Evolutionary conservation across 2,329 filamentous ascomycete species (phyloP).

Genomic region (Fusarium proliferatum): DNA sequence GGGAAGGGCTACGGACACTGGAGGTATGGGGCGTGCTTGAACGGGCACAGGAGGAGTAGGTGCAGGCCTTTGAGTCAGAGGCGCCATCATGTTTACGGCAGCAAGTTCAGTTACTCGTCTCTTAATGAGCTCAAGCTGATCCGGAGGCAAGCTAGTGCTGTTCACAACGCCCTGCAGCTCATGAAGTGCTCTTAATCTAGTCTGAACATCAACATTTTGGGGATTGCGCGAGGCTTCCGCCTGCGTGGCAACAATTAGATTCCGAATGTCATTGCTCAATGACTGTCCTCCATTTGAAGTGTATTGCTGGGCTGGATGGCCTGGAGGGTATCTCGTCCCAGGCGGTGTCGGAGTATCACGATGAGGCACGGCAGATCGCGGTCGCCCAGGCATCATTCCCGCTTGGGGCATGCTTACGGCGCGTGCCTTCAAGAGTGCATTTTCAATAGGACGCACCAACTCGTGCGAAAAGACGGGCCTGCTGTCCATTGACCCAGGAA

Average conservation of each 20-base stretch:
- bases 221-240: constrained; percentile 80
- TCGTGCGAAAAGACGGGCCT: constrained; percentile 91
- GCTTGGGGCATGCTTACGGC: constrained; percentile 68
- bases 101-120: constrained; percentile 83
- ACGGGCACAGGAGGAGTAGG: constrained; percentile 49
- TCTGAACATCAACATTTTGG: constrained; percentile 79
- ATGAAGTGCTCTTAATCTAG: constrained; percentile 84
- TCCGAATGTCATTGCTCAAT: constrained; percentile 85
- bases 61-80: constrained; percentile 56
- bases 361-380: constrained; percentile 67
- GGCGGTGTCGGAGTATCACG: constrained; percentile 82
- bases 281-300: constrained; percentile 53
- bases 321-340: constrained; percentile 50
- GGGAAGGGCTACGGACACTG: constrained; percentile 50
- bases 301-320: constrained; percentile 45
- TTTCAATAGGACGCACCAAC: constrained; percentile 90
- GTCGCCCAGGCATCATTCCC: constrained; percentile 58
- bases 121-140: constrained; percentile 86
- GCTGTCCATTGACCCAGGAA: constrained; percentile 92
- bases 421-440: constrained; percentile 86
- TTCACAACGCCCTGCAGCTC: constrained; percentile 82
- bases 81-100: constrained; percentile 68
- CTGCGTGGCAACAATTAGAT: constrained; percentile 78
- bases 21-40: constrained; percentile 49
- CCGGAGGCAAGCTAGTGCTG: constrained; percentile 79